Percentiles rank a stretch among this genome's conserved stretches.
phyloP scores from a whole-genome alignment of 2,329 filamentous ascomycete species.

The Lithohypha guttulata region DNA sequence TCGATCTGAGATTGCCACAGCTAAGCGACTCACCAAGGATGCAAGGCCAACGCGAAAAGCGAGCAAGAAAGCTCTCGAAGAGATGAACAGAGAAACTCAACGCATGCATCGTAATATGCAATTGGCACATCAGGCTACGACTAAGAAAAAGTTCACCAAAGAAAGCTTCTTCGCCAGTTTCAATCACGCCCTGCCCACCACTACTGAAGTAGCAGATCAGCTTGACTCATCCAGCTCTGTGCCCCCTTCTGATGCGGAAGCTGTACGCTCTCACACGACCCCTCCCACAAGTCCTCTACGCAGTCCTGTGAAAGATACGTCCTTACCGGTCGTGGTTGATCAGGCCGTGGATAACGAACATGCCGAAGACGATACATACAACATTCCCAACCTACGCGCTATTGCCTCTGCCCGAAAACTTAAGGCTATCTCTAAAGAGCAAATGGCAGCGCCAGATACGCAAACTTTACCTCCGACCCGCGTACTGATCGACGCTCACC shows the following conservation, averaged over 20 bases:
- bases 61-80: slow-evolving; percentile 86
- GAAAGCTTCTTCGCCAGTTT: slow-evolving; percentile 74
- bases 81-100: slow-evolving; percentile 92
- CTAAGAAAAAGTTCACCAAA: slow-evolving; percentile 82
- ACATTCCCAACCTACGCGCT: slow-evolving; percentile 3
- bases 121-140: slow-evolving; percentile 77
- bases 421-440: slow-evolving; percentile 11
- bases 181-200: slow-evolving; percentile 52
- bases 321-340: slow-evolving; percentile 8
- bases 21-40: slow-evolving; percentile 47
- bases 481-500: not conserved
- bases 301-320: slow-evolving; percentile 21
- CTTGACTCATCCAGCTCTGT: slow-evolving; percentile 39
- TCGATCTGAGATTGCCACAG: slow-evolving; percentile 52
- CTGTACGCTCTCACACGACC: slow-evolving; percentile 42
- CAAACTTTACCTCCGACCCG: not conserved
- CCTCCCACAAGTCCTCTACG: slow-evolving; percentile 58
- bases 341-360: not conserved
- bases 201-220: slow-evolving; percentile 13
- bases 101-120: slow-evolving; percentile 83
- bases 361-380: not conserved
- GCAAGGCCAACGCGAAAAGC: slow-evolving; percentile 68
- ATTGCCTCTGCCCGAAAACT: slow-evolving; percentile 1
- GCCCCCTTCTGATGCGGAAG: slow-evolving; percentile 34
- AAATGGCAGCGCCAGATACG: not conserved